These are phyloP conservation scores for Tricholoma furcatifolium DNA, from an alignment of 768 basidiomycete species.

Conservation along the genomic window DNA sequence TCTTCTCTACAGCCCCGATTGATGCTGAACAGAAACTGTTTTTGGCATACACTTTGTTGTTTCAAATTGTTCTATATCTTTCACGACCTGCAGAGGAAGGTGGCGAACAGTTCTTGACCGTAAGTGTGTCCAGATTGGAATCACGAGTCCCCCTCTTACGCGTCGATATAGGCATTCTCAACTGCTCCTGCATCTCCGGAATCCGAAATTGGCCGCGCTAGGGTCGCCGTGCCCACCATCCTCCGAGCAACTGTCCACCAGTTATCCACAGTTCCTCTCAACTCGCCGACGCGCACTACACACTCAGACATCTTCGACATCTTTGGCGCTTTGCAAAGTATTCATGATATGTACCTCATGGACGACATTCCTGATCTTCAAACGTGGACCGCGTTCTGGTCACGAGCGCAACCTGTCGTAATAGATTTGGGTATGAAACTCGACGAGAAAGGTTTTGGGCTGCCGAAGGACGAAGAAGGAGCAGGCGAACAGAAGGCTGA, in stretches of 20 bases:
- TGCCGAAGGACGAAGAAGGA: conserved; percentile 19
- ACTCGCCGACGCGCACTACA: conserved; percentile 16
- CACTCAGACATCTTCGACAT: conserved; percentile 22
- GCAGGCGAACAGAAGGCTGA: conserved; percentile 4
- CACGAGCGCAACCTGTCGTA: conserved; percentile 22
- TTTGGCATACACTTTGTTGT: conserved; percentile 22
- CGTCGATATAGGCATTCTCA: conserved; percentile 20
- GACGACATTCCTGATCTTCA: conserved; percentile 10
- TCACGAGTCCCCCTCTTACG: neutral
- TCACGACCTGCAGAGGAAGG: conserved; percentile 14
- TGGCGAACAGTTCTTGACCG: conserved; percentile 20
- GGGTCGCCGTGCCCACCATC: conserved; percentile 19
- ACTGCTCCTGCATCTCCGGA: conserved; percentile 19
- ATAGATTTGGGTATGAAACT: conserved; percentile 21
- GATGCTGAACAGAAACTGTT: conserved; percentile 17
- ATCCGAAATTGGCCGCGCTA: conserved; percentile 26
- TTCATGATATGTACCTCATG: conserved; percentile 21
- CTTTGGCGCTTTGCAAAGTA: conserved; percentile 21
- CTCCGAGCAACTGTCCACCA: conserved; percentile 19
- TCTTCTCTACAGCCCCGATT: conserved; percentile 12
- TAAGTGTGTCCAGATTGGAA: conserved; percentile 13
- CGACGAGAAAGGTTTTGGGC: conserved; percentile 25
- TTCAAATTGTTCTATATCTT: conserved; percentile 26
- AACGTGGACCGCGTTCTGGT: conserved; percentile 24
- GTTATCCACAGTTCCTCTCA: conserved; percentile 19